Evolutionary conservation across 139 green algal genomes (phyloP), one percentile per base, ranked within the genome.

Genomic region (Prasinococcaceae sp.): DNA sequence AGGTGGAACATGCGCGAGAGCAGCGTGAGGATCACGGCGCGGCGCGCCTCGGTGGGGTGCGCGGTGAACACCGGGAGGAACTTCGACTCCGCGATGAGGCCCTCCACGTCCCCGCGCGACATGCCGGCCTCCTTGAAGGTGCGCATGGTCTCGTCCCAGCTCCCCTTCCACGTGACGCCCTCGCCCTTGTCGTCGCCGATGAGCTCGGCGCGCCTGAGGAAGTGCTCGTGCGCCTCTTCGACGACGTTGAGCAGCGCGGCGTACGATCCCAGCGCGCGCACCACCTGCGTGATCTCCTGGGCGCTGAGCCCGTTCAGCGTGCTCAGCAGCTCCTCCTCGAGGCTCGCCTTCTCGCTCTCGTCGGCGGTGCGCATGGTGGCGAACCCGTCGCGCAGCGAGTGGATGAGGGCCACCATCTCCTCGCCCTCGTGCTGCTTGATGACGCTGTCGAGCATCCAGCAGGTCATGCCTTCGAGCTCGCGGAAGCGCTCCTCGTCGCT

Each of bases 31-130:
- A 65, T 39, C 6, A 44, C 46, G n/a, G 46, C 30, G 4, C 56
- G 40, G n/a, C 56, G 46, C 9, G 56, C 56, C 17, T 65, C 56
- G 3, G 56, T 65, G 6, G 56, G 56, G 35, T 65, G 56, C 22
- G 56, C 56, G 4, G 56, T 65, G 29, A 65, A 50, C 33, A 65
- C 56, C 4, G 56, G 56, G 24, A 24, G 50, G 35, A 58, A 65
- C 38, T 62, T 22, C 6, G 54, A 14, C 3, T 35, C 16, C 26
- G 55, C 3, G 4, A 62, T 9, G 9, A 54, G 42, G 19, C 23
- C 4, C 19, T 51, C 42, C 3, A 58, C 14, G 19, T 58, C 56
- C 35, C 41, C 32, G n/a, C 28, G 37, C 3, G 12, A 17, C 32
- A 65, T 28, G 19, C 52, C 45, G 16, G 20, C 23, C 3, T 49